A percentile compares a stretch with the other conserved stretches of the same genome.
phyloP scores from a whole-genome alignment of 1,284 basidiomycete species.

The Fistulina hepatica region DNA sequence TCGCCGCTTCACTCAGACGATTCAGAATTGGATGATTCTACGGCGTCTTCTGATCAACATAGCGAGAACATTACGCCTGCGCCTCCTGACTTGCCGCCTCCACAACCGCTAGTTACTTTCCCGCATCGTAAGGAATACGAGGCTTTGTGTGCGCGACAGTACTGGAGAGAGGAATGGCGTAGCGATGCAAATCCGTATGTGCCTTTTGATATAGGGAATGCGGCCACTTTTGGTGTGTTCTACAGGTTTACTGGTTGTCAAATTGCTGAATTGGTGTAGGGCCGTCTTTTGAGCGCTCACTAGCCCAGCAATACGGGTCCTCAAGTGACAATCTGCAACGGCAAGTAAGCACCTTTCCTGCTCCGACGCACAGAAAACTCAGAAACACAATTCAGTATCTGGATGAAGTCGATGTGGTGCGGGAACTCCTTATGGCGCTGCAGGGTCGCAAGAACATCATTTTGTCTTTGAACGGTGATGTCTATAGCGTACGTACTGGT shows the following conservation, averaged over 20 bases:
- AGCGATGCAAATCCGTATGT: conserved; percentile 31
- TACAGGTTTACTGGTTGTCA: too few relatives aligned
- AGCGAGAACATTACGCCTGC: conserved; percentile 12
- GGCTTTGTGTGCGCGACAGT: conserved; percentile 47
- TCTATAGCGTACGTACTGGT: conserved; percentile 25
- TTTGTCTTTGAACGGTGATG: conserved; percentile 32
- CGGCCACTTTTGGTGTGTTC: conserved; percentile 63
- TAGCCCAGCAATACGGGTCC: conserved; percentile 21
- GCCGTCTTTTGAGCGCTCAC: conserved; percentile 32
- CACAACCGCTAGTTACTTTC: conserved; percentile 24
- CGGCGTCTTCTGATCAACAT: conserved; percentile 19
- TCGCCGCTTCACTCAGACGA: conserved; percentile 36
- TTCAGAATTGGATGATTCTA: conserved; percentile 28
- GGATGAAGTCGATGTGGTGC: conserved; percentile 58
- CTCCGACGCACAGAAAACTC: too few relatives aligned
- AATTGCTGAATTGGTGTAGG: conserved; percentile 24
- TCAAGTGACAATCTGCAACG: conserved; percentile 21
- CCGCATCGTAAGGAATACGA: conserved; percentile 43
- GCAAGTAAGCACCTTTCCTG: conserved; percentile 20
- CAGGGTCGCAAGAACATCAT: conserved; percentile 59
- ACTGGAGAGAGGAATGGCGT: conserved; percentile 57
- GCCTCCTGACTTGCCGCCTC: conserved; percentile 9
- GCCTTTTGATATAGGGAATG: conserved; percentile 49
- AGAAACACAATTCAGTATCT: too few relatives aligned
- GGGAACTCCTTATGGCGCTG: conserved; percentile 61